Conservation (phyloP, 441 rosid species). For the Omphalea diandra region DNA sequence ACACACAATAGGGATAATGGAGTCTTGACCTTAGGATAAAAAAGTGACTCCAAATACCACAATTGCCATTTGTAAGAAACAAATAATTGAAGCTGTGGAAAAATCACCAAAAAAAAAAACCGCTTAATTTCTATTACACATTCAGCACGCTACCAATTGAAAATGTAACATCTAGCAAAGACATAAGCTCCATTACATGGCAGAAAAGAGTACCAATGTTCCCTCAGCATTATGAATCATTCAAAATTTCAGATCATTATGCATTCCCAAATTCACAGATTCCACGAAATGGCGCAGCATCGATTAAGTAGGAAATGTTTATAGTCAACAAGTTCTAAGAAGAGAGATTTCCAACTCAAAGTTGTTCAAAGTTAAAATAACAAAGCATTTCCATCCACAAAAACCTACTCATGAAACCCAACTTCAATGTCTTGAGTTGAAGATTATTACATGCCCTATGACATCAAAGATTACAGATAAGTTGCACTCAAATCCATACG, state of each 20-base stretch:
- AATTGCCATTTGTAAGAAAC: too few relatives aligned
- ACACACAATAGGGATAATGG: too few relatives aligned
- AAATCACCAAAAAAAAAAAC: neutral
- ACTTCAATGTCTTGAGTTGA: conserved; percentile 10
- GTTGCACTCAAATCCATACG: neutral
- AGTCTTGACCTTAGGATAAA: too few relatives aligned
- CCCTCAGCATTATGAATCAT: neutral
- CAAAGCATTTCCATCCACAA: conserved; percentile 10
- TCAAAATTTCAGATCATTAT: neutral
- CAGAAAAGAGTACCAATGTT: neutral
- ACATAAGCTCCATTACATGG: neutral
- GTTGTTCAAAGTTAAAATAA: conserved; percentile 17
- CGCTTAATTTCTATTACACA: neutral
- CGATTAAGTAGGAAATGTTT: conserved; percentile 4
- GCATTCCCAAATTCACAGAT: neutral
- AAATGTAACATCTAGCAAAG: too few relatives aligned
- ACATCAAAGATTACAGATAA: neutral
- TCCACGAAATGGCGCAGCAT: conserved; percentile 7
- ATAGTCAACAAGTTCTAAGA: conserved; percentile 12
- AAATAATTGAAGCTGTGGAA: neutral
- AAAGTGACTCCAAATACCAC: too few relatives aligned
- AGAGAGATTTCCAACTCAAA: conserved; percentile 18
- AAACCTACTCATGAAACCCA: conserved; percentile 22
- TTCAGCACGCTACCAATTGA: neutral
- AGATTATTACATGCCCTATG: conserved; percentile 21